phyloP scores from a whole-genome alignment of 2,329 filamentous ascomycete genomes.

The Pseudogymnoascus sp. region DNA sequence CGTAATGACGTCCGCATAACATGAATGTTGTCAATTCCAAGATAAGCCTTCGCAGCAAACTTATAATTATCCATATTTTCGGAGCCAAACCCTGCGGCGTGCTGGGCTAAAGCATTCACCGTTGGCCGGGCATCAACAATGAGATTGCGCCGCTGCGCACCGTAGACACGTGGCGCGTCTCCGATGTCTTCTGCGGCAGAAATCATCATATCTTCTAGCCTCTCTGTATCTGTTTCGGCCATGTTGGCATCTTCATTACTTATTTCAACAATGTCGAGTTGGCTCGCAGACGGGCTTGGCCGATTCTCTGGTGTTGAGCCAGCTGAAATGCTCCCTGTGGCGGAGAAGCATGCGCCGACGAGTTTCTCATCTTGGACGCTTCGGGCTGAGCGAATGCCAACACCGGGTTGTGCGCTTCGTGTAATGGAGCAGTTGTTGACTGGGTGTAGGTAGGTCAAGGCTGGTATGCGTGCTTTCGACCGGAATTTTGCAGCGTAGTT shows the following conservation, averaged over 20 bases:
- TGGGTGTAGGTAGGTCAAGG: slow-evolving; percentile 87
- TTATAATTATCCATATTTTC: slow-evolving; percentile 98
- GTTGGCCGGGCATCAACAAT: slow-evolving; percentile 94
- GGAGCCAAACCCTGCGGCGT: slow-evolving; percentile 84
- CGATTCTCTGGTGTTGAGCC: slow-evolving; percentile 22
- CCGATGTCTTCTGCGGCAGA: slow-evolving; percentile 44
- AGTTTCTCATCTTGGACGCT: slow-evolving; percentile 95
- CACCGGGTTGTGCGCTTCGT: slow-evolving; percentile 83
- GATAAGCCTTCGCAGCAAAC: slow-evolving; percentile 81
- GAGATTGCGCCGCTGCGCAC: slow-evolving; percentile 85
- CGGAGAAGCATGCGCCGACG: slow-evolving; percentile 84
- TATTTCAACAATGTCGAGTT: slow-evolving; percentile 37
- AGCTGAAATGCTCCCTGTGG: slow-evolving; percentile 30
- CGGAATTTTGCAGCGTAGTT: slow-evolving; percentile 89
- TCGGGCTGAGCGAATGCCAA: slow-evolving; percentile 77
- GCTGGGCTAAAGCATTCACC: slow-evolving; percentile 91
- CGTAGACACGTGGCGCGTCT: slow-evolving; percentile 65
- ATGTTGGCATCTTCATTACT: slow-evolving; percentile 10
- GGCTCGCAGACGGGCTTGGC: slow-evolving; percentile 42
- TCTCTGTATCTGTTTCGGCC: slow-evolving; percentile 41
- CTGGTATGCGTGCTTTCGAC: slow-evolving; percentile 81
- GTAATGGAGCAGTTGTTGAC: slow-evolving; percentile 97
- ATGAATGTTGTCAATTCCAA: slow-evolving; percentile 97
- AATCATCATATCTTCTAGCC: slow-evolving; percentile 62
- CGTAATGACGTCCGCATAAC: slow-evolving; percentile 91